Conservation (phyloP, 805 yeast species). For the Maudiozyma saulgeensis region DNA sequence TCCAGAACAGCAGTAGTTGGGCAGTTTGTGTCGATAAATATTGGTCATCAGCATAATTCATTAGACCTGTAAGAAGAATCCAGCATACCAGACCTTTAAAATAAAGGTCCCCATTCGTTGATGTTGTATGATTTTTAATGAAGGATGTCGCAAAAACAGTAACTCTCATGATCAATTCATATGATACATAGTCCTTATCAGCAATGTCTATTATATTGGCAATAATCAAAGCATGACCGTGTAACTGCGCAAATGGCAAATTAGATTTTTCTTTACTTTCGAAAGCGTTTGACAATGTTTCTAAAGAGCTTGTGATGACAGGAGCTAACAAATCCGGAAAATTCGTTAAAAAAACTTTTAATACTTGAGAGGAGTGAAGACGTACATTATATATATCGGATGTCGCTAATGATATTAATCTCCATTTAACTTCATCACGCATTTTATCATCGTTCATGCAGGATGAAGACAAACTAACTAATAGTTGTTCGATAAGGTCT, state of each 20-base stretch:
- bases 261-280: slow-evolving; percentile 17
- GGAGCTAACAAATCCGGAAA: slow-evolving; percentile 31
- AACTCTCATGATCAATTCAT: slow-evolving; percentile 36
- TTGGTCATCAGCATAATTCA: slow-evolving; percentile 45
- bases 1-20: slow-evolving; percentile 58
- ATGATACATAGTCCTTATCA: slow-evolving; percentile 36
- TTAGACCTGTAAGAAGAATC: slow-evolving; percentile 53
- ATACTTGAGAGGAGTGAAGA: slow-evolving; percentile 31
- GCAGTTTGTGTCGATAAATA: slow-evolving; percentile 46
- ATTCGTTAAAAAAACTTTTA: slow-evolving; percentile 27
- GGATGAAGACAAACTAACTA: slow-evolving; percentile 22
- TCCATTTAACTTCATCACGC: slow-evolving; percentile 25
- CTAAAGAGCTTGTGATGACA: slow-evolving; percentile 29
- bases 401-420: slow-evolving; percentile 31
- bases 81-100: slow-evolving; percentile 42
- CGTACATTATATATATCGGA: slow-evolving; percentile 35
- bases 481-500: slow-evolving; percentile 14
- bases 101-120: slow-evolving; percentile 27
- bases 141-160: slow-evolving; percentile 37
- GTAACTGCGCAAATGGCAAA: slow-evolving; percentile 27
- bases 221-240: slow-evolving; percentile 33
- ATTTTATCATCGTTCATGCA: slow-evolving; percentile 22
- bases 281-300: slow-evolving; percentile 29
- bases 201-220: slow-evolving; percentile 30
- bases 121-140: slow-evolving; percentile 31